Percentiles rank a stretch among this genome's conserved stretches.
These are phyloP conservation scores for Tetrahymena thermophila DNA, from an alignment of 73 alveolate genomes.

Conservation along the genomic window DNA sequence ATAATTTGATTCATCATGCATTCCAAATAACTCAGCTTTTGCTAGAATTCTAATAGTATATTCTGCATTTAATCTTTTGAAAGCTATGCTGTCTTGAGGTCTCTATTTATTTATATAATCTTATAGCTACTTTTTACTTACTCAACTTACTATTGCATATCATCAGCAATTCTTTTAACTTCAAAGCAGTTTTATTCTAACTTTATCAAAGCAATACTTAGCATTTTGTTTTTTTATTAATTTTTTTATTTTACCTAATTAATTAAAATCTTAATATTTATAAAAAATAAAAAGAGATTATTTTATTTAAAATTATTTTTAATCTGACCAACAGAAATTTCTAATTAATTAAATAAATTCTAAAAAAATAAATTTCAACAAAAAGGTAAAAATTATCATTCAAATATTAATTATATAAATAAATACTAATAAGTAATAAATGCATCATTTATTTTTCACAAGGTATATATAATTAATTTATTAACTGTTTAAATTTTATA, in stretches of 20 bases:
- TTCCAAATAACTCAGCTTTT: neutral
- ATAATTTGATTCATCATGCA: neutral
- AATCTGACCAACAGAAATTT: too few relatives aligned
- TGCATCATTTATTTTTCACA: neutral
- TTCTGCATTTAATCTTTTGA: neutral
- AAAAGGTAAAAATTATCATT: neutral
- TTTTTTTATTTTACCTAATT: neutral
- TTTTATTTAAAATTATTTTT: neutral
- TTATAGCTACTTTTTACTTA: neutral
- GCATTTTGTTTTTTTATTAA: neutral
- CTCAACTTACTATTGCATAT: neutral
- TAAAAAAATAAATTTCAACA: neutral
- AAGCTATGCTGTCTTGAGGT: neutral
- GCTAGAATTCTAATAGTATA: neutral
- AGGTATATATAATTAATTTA: neutral
- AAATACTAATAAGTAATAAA: neutral
- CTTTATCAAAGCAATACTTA: neutral
- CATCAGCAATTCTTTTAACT: neutral
- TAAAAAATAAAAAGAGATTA: neutral
- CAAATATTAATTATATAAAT: neutral
- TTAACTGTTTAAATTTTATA: neutral
- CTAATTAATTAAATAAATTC: too few relatives aligned
- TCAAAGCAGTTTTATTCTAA: neutral
- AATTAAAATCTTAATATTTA: neutral
- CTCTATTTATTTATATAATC: neutral